A percentile compares a stretch with the other conserved stretches of the same genome.
Conservation (phyloP, 2,329 filamentous ascomycete species). For the Diaporthe ampelina region DNA sequence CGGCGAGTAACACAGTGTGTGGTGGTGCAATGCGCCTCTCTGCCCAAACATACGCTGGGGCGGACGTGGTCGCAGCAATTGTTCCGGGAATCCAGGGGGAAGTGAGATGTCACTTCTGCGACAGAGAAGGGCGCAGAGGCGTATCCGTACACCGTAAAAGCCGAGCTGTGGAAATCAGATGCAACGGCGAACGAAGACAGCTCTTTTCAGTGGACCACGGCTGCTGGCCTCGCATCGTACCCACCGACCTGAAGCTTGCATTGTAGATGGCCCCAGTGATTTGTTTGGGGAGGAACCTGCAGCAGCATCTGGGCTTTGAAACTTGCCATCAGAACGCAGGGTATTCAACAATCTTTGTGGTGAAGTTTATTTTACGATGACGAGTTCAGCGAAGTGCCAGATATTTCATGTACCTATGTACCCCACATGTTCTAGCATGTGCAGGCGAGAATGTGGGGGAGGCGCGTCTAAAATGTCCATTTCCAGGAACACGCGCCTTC, state of each 20-base stretch:
- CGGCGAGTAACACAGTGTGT: conserved; percentile 26
- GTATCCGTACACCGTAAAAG: background rate
- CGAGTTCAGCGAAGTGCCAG: background rate
- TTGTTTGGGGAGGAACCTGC: background rate
- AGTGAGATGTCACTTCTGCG: conserved; percentile 7
- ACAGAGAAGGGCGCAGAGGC: background rate
- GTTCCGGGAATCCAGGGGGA: background rate
- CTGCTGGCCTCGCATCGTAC: background rate
- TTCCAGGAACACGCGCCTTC: conserved; percentile 1
- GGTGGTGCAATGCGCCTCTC: background rate
- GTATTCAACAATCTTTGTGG: background rate
- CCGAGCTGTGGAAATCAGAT: conserved; percentile 10
- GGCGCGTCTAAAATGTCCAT: conserved; percentile 25
- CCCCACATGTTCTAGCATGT: conserved; percentile 31
- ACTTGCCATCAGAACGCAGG: background rate
- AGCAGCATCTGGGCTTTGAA: background rate
- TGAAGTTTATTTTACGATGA: background rate
- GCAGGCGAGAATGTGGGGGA: conserved; percentile 21
- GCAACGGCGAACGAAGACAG: conserved; percentile 11
- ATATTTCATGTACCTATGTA: conserved; percentile 1
- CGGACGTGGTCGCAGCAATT: conserved; percentile 2
- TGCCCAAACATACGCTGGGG: conserved; percentile 12
- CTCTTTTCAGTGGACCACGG: conserved; percentile 9
- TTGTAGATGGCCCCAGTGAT: conserved; percentile 1
- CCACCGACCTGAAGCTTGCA: conserved; percentile 8